Evolutionary conservation across 331 rosid genomes (phyloP), one percentile per base, ranked within the genome.

Genomic region (Spiraea crenata): DNA sequence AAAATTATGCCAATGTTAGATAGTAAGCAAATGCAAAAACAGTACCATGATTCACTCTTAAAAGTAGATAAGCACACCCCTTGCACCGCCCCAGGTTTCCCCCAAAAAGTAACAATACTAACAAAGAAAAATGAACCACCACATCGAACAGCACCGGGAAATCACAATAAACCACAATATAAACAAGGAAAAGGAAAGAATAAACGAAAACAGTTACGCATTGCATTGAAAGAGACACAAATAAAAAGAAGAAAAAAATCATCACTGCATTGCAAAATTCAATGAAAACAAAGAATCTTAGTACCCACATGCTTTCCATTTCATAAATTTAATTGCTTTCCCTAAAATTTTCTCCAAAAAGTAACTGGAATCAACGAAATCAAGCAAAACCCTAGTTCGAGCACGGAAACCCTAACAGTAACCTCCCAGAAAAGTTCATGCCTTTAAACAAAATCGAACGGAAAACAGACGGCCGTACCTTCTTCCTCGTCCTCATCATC

Each of bases 401-500:
- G 42, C 42, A 31, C 31, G 17, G 63, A 57, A 60, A 37, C 65
- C 82, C 81, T 58, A 68, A 60, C 42, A 45, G 37, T 34, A 62
- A 56, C 63, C 63, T 5, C 19, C 19, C 2, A 61, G 2, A 13
- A 31, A 40, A 63, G n/a, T 6, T 20, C 19, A 63, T 42, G 54
- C 39, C 44, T 42, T 44, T 42, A 57, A 40, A 3, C n/a, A 31
- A 51, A 25, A 25, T 25, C 5, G 46, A 12, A 58, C 2, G 37
- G n/a, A 39, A 57, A 80, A 76, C 20, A 40, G 57, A 74, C 58
- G 57, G 8, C 1, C 86, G 25, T 86, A 93, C 97, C 97, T 3
- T 89, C 97, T 17, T 93, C 98, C 56, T 93, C 97, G 2, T 93
- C 97, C 59, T 89, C 97, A 0, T 90, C 98, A 0, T 93, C 91